Evolutionary conservation across 306 rosid species (phyloP).

Genomic region (Oxytropis ochrocephala): DNA sequence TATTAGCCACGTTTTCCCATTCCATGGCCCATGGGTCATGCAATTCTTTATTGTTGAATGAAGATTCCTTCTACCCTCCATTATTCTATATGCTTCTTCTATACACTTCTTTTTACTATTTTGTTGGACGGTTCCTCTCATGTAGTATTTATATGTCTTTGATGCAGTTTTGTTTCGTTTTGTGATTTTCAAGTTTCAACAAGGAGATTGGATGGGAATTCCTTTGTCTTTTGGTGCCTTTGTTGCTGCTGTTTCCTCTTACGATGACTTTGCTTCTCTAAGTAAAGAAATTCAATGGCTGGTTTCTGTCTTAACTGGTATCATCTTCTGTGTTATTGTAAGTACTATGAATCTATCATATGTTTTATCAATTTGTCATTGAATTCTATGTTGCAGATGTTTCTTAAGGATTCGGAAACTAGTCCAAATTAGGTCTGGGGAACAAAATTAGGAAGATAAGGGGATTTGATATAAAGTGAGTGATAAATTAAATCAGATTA

Average conservation of each 20-base stretch:
- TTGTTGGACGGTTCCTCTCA: neutral
- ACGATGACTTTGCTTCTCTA: conserved; percentile 32
- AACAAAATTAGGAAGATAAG: neutral
- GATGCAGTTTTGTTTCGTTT: conserved; percentile 26
- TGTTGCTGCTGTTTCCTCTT: conserved; percentile 26
- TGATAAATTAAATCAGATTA: neutral
- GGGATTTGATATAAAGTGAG: neutral
- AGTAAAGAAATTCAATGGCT: conserved; percentile 57
- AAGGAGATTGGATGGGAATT: conserved; percentile 37
- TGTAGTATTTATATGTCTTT: conserved; percentile 6
- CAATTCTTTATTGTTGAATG: neutral
- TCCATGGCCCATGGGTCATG: neutral
- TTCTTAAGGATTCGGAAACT: neutral
- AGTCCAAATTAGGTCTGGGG: too few relatives aligned
- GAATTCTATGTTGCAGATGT: neutral
- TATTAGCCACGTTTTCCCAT: neutral
- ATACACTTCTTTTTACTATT: neutral
- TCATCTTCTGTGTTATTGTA: conserved; percentile 60
- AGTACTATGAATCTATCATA: conserved; percentile 42
- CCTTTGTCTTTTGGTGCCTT: conserved; percentile 20
- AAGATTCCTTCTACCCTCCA: neutral
- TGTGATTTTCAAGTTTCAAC: conserved; percentile 11
- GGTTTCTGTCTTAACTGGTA: conserved; percentile 50
- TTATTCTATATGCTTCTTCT: conserved; percentile 4
- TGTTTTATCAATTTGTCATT: neutral